A percentile compares a stretch with the other conserved stretches of the same genome.
These are phyloP conservation scores for Talaromyces islandicus DNA, from an alignment of 2,329 filamentous ascomycete genomes.

Conservation along the genomic window DNA sequence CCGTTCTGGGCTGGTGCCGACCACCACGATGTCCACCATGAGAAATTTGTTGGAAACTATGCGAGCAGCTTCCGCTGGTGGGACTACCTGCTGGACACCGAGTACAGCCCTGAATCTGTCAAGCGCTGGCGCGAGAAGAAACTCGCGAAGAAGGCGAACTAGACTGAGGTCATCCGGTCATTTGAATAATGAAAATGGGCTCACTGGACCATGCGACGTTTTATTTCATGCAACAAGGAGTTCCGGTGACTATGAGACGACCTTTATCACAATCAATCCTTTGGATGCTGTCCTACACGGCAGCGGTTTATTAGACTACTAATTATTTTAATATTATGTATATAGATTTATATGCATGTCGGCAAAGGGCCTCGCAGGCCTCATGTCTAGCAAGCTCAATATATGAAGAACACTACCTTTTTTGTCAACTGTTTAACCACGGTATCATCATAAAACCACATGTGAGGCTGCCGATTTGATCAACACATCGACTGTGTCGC, in stretches of 20 bases:
- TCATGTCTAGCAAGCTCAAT: not conserved
- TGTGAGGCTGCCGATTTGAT: not conserved
- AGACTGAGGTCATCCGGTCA: not conserved
- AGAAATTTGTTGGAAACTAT: conserved; percentile 98
- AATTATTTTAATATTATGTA: not conserved
- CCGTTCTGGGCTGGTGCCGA: conserved; percentile 97
- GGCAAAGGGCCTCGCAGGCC: not conserved
- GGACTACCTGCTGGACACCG: conserved; percentile 91
- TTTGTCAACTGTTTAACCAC: not conserved
- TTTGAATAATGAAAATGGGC: not conserved
- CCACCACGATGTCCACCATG: conserved; percentile 95
- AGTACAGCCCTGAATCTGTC: conserved; percentile 80
- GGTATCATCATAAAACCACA: too few species aligned
- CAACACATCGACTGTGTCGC: too few species aligned
- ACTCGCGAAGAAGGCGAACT: conserved; percentile 11
- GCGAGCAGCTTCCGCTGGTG: conserved; percentile 98
- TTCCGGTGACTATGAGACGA: not conserved
- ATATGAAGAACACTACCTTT: not conserved
- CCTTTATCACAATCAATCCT: not conserved
- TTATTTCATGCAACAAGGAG: not conserved
- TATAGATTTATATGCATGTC: not conserved
- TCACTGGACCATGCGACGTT: not conserved
- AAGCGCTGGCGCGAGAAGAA: conserved; percentile 69
- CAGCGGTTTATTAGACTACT: not conserved
- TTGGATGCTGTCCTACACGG: not conserved